A percentile compares a stretch with the other conserved stretches of the same genome.
These are phyloP conservation scores for Trametes gibbosa DNA, from an alignment of 768 basidiomycete genomes.

Conservation along the genomic window DNA sequence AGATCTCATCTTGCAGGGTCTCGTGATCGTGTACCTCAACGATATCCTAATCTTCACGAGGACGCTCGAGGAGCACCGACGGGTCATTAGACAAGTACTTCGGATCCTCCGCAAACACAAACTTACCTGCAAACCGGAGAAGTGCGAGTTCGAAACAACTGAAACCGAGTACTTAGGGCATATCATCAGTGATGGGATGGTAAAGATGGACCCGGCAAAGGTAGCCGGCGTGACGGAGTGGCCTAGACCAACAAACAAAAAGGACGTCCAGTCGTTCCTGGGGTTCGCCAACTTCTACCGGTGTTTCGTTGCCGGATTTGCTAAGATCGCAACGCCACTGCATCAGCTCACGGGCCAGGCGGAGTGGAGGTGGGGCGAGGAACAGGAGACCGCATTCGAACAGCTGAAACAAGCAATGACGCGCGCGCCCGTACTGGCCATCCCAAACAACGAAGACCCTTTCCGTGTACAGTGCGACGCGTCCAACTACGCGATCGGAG, in stretches of 20 bases:
- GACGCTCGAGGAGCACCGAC: conserved; percentile 15
- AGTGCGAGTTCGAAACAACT: conserved; percentile 32
- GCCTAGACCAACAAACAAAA: conserved; percentile 24
- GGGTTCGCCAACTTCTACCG: conserved; percentile 34
- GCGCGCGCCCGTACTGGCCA: conserved; percentile 6
- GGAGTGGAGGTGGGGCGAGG: not conserved
- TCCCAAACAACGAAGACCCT: conserved; percentile 7
- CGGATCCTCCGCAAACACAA: conserved; percentile 28
- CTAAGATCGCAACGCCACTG: conserved; percentile 25
- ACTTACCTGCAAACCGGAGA: conserved; percentile 38
- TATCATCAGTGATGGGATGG: conserved; percentile 21
- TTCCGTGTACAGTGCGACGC: conserved; percentile 23
- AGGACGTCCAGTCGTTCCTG: conserved; percentile 28
- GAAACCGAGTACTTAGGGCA: conserved; percentile 33
- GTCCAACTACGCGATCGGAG: conserved; percentile 28
- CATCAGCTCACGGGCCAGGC: conserved; percentile 2
- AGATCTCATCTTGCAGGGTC: conserved; percentile 31
- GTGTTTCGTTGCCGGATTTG: conserved; percentile 30
- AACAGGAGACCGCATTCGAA: not conserved
- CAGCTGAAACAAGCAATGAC: not conserved
- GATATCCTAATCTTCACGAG: conserved; percentile 34
- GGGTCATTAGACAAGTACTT: conserved; percentile 25
- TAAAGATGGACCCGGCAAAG: conserved; percentile 36
- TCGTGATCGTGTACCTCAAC: conserved; percentile 45
- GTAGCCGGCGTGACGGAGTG: conserved; percentile 30